These are phyloP conservation scores for Casuarina glauca DNA, from an alignment of 306 rosid species.

Conservation along the genomic window DNA sequence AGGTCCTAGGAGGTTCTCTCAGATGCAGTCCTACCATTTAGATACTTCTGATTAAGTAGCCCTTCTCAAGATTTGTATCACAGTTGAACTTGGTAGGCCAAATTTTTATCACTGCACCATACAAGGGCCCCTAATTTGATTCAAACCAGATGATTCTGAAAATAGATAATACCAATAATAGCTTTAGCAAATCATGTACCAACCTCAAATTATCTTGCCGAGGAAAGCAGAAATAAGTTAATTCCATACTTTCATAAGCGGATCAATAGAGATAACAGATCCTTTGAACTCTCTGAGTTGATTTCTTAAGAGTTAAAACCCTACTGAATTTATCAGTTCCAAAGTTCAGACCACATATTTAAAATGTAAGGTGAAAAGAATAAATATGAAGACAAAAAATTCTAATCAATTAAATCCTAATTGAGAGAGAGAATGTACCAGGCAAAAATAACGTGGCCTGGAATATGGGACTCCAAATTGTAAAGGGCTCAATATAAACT, in stretches of 20 bases:
- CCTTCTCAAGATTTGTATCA: not conserved
- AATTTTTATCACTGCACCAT: not conserved
- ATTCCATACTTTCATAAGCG: too few species aligned
- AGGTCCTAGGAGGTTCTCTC: not conserved
- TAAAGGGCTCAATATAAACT: constrained; percentile 86
- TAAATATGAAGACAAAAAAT: not conserved
- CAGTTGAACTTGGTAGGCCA: not conserved
- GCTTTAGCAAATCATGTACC: too few species aligned
- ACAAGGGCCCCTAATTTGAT: not conserved
- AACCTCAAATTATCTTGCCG: too few species aligned
- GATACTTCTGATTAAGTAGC: not conserved
- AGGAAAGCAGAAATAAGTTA: too few species aligned
- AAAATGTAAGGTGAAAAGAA: not conserved
- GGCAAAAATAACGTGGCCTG: constrained; percentile 94
- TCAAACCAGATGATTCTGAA: not conserved
- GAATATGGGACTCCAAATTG: constrained; percentile 97
- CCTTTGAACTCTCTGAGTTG: too few species aligned
- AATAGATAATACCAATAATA: not conserved
- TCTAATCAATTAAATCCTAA: not conserved
- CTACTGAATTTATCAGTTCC: not conserved
- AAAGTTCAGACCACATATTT: not conserved
- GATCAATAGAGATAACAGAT: too few species aligned
- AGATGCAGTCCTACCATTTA: not conserved
- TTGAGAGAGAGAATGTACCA: constrained; percentile 51
- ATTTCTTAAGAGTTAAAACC: not conserved